Evolutionary conservation across 2,329 filamentous ascomycete species (phyloP), one percentile per base, ranked within the genome.

Genomic region (Cercospora janseana): DNA sequence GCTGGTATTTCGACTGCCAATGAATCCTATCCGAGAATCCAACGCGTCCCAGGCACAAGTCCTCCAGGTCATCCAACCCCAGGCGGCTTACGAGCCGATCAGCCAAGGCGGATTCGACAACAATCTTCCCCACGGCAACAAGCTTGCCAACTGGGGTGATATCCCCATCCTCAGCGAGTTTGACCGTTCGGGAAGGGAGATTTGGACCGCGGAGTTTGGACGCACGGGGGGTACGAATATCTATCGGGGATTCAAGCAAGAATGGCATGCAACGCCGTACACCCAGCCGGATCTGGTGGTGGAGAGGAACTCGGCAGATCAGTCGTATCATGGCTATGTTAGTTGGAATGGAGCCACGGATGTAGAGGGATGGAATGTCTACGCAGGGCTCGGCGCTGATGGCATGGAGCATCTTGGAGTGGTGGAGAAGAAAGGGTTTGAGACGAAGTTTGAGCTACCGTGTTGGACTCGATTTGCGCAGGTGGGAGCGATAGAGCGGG

Each of bases 281-380:
- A 32, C 45, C 8, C 15, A n/a, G 6, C 43, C 42, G 6, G 26
- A 31, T 37, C n/a, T 51, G 2, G 28, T 54, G 2, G 49, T 49
- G 12, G 46, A 55, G n/a, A 26, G 20, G 26, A 24, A 43, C 23
- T n/a, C n/a, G n/a, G n/a, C n/a, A n/a, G 49, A 24, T 5, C 46
- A 23, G 10, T 49, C 35, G 3, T 32, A 47, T 26, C 31, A 37
- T 28, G 53, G 46, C 20, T 63, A 58, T 37, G 59, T 62, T 20
- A 61, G 56, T 47, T 63, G 62, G 63, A 64, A 64, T 42, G 63
- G 61, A 6, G 63, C 63, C 10, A 65, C 62, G 8, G 61, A 65
- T 27, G 61, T 65, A 2, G 37, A 53, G 26, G 52, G 38, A 3
- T 65, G 61, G 60, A 55, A 52, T 23, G 54, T 62, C 2, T 64